Percentiles rank a stretch among this genome's conserved stretches.
Evolutionary conservation across 225 moss, liverwort and hornwort genomes (phyloP).

Genomic region (Polytrichum formosum): DNA sequence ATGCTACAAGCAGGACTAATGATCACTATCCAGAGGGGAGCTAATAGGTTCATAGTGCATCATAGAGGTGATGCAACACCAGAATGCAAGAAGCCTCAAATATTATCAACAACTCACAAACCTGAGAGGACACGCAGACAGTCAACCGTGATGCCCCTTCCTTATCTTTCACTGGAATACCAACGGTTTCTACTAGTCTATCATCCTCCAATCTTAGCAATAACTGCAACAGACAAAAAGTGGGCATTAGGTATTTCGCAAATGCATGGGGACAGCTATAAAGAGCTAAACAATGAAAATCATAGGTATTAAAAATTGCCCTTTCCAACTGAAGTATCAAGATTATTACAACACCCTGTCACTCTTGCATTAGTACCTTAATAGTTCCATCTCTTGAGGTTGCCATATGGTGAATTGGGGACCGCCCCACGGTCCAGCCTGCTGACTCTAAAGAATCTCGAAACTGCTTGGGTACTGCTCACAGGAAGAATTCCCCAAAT

Average conservation of each 20-base stretch:
- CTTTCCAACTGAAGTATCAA: too few relatives aligned
- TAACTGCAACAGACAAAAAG: conserved; percentile 41
- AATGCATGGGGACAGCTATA: too few relatives aligned
- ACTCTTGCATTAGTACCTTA: conserved; percentile 48
- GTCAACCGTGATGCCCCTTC: conserved; percentile 70
- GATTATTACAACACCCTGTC: too few relatives aligned
- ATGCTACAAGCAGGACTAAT: neutral
- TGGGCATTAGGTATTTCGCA: too few relatives aligned
- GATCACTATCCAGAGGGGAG: too few relatives aligned
- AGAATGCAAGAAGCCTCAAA: too few relatives aligned
- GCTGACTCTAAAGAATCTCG: conserved; percentile 62
- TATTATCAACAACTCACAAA: conserved; percentile 15
- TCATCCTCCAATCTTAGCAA: conserved; percentile 81
- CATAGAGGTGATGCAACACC: too few relatives aligned
- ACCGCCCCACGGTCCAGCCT: conserved; percentile 96
- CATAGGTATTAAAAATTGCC: too few relatives aligned
- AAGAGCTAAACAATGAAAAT: too few relatives aligned
- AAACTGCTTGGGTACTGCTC: conserved; percentile 86
- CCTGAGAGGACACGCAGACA: conserved; percentile 99
- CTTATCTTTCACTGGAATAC: conserved; percentile 82
- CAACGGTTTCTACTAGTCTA: conserved; percentile 93
- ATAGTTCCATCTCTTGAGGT: conserved; percentile 87
- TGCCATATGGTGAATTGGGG: conserved; percentile 78
- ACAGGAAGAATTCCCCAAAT: conserved; percentile 41
- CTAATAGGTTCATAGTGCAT: too few relatives aligned